phyloP scores from a whole-genome alignment of 2,329 filamentous ascomycete species.

The Fusarium subglutinans region DNA sequence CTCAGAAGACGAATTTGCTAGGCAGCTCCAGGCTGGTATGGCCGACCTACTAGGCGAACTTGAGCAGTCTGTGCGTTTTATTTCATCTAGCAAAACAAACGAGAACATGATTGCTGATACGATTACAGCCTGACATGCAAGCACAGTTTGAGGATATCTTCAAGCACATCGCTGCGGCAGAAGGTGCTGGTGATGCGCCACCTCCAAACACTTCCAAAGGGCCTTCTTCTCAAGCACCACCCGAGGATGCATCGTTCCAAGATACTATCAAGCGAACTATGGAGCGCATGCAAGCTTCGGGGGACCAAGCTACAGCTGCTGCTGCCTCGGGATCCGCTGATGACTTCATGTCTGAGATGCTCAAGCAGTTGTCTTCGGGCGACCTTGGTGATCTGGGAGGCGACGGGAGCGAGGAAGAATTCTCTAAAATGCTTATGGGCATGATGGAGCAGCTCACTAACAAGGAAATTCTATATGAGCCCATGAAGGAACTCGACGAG shows the following conservation, averaged over 20 bases:
- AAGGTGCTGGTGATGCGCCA: constrained; percentile 43
- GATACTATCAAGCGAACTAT: constrained; percentile 94
- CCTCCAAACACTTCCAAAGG: constrained; percentile 37
- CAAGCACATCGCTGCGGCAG: constrained; percentile 72
- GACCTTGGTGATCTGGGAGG: constrained; percentile 62
- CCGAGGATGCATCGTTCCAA: constrained; percentile 77
- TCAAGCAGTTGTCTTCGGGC: constrained; percentile 80
- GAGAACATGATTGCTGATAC: background rate
- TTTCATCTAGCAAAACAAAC: background rate
- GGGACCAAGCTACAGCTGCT: constrained; percentile 84
- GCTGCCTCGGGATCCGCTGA: constrained; percentile 73
- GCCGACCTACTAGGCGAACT: constrained; percentile 80
- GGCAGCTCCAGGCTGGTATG: constrained; percentile 91
- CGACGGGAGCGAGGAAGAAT: constrained; percentile 78
- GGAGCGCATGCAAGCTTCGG: constrained; percentile 93
- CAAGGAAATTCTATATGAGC: constrained; percentile 97
- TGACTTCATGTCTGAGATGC: constrained; percentile 89
- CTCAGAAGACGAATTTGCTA: constrained; percentile 81
- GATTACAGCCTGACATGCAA: constrained; percentile 72
- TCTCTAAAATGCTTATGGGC: constrained; percentile 92
- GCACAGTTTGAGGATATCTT: constrained; percentile 82
- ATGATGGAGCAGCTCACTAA: constrained; percentile 99
- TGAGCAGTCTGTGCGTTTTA: constrained; percentile 63
- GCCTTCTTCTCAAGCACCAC: constrained; percentile 48
- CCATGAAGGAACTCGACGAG: constrained; percentile 94